A percentile compares a stretch with the other conserved stretches of the same genome.
Conservation (phyloP, 2,329 filamentous ascomycete genomes). For the Colletotrichum plurivorum region DNA sequence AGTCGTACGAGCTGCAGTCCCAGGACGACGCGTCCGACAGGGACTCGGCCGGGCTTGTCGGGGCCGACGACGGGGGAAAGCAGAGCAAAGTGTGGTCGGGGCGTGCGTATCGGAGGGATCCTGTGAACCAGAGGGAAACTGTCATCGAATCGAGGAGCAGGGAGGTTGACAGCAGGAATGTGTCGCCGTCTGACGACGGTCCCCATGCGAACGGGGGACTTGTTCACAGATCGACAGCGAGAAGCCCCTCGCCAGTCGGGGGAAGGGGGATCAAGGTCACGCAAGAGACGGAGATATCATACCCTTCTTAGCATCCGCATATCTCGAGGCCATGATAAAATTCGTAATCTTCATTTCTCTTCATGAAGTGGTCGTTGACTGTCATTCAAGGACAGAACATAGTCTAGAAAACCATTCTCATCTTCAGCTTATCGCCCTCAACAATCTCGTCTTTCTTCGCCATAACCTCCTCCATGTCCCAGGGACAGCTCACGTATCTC, state of each 20-base stretch:
- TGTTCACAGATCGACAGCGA: background rate
- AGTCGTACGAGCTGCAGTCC: slow-evolving; percentile 28
- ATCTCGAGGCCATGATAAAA: too few species aligned
- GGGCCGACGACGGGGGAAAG: slow-evolving; percentile 12
- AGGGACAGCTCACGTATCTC: slow-evolving; percentile 52
- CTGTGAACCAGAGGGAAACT: background rate
- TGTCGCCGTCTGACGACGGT: background rate
- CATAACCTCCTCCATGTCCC: slow-evolving; percentile 55
- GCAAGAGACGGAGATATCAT: background rate
- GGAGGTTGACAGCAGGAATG: background rate
- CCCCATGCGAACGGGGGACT: background rate
- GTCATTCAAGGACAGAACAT: too few species aligned
- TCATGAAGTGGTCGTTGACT: too few species aligned
- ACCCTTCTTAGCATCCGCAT: background rate
- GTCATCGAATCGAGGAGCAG: background rate
- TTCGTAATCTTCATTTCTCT: too few species aligned
- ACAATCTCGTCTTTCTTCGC: slow-evolving; percentile 51
- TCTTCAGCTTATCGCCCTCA: slow-evolving; percentile 52
- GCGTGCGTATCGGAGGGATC: background rate
- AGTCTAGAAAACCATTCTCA: slow-evolving; percentile 44
- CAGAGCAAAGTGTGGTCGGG: slow-evolving; percentile 24
- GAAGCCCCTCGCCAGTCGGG: background rate
- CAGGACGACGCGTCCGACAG: background rate
- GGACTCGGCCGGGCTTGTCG: background rate
- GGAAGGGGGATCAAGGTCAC: background rate